These are phyloP conservation scores for Przewalskia tangutica DNA, from an alignment of 257 asterid genomes.

Conservation along the genomic window DNA sequence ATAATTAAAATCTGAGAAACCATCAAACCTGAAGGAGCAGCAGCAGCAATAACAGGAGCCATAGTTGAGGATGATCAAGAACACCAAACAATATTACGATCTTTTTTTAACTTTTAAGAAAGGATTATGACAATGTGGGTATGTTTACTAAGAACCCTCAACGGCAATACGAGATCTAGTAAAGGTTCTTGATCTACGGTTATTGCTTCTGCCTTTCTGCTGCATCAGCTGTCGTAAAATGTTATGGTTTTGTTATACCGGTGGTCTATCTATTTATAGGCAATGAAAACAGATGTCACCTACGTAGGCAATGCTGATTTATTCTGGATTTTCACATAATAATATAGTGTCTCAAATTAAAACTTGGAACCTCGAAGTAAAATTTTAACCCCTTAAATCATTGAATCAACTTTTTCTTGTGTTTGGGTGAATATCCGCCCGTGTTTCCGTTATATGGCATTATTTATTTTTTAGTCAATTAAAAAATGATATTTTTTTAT, in stretches of 20 bases:
- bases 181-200: conserved; percentile 80
- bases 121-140: not conserved
- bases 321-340: too few species aligned
- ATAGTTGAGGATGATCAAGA: conserved; percentile 15
- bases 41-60: conserved; percentile 51
- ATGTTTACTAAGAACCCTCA: conserved; percentile 47
- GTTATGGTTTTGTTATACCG: not conserved
- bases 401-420: too few species aligned
- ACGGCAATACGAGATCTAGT: conserved; percentile 86
- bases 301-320: not conserved
- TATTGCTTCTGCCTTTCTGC: conserved; percentile 53
- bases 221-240: conserved; percentile 35
- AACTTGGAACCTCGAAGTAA: too few species aligned
- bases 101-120: not conserved
- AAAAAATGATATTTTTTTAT: too few species aligned
- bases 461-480: too few species aligned
- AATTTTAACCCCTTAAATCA: too few species aligned
- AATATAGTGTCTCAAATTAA: too few species aligned
- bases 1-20: not conserved
- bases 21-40: not conserved
- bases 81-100: not conserved
- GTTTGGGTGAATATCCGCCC: too few species aligned
- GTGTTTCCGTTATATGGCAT: too few species aligned
- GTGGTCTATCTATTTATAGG: not conserved
- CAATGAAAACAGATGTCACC: not conserved